phyloP scores from a whole-genome alignment of 2,329 filamentous ascomycete species.

The Exophiala viscosa region DNA sequence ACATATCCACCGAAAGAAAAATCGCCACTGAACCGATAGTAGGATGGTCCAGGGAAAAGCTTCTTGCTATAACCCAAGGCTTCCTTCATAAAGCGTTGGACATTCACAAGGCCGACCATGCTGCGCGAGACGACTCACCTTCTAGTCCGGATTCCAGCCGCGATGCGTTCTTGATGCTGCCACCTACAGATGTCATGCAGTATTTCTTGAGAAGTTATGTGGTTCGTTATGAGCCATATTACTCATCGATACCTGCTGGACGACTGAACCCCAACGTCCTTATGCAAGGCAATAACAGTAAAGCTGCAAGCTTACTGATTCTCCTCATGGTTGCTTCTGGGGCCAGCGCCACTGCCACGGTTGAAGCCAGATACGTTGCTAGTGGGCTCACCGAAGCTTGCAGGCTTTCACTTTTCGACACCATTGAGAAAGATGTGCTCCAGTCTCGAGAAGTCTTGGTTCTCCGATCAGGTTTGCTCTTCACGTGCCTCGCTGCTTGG shows the following conservation, averaged over 20 bases:
- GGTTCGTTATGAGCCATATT: constrained; percentile 64
- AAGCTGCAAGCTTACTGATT: constrained; percentile 62
- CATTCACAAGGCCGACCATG: constrained; percentile 52
- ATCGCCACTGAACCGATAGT: constrained; percentile 48
- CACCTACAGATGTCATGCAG: constrained; percentile 63
- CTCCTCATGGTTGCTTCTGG: constrained; percentile 71
- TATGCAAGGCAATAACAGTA: constrained; percentile 59
- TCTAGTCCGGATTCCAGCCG: constrained; percentile 51
- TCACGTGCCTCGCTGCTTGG: constrained; percentile 66
- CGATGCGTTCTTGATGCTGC: constrained; percentile 57
- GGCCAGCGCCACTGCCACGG: constrained; percentile 61
- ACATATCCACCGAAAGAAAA: constrained; percentile 45
- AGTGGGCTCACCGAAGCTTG: constrained; percentile 67
- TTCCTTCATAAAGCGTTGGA: constrained; percentile 69
- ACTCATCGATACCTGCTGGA: constrained; percentile 58
- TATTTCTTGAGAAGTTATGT: constrained; percentile 65
- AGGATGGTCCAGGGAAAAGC: constrained; percentile 60
- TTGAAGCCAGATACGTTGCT: constrained; percentile 63
- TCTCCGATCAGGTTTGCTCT: constrained; percentile 63
- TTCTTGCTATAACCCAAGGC: constrained; percentile 67
- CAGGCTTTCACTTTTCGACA: constrained; percentile 67
- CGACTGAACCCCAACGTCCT: constrained; percentile 64
- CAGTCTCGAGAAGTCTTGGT: constrained; percentile 63
- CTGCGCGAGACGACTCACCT: constrained; percentile 22
- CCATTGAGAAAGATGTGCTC: constrained; percentile 68